Percentiles rank a stretch among this genome's conserved stretches.
Evolutionary conservation across 1,139 yeast species (phyloP).

Genomic region (Sugiyamaella xylanicola): DNA sequence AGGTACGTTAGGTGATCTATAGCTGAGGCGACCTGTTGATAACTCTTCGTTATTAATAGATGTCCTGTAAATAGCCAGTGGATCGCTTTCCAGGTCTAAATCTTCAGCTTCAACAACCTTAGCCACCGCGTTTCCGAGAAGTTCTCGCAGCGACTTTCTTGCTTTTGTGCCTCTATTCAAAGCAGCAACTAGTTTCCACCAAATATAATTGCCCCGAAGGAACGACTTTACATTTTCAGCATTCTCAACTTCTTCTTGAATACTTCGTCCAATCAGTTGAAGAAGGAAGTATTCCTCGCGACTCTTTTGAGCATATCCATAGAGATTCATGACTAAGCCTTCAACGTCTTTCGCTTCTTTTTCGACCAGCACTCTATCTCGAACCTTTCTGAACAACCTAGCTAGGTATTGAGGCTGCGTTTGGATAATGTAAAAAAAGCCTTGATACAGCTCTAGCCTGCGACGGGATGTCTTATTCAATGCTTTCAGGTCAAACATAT

Average conservation of each 20-base stretch:
- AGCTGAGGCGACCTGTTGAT: conserved; percentile 45
- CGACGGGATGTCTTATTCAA: conserved; percentile 47
- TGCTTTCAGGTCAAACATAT: conserved; percentile 45
- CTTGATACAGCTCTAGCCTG: conserved; percentile 65
- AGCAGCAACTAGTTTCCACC: conserved; percentile 55
- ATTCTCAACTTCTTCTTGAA: conserved; percentile 50
- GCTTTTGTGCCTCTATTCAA: conserved; percentile 64
- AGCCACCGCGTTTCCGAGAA: conserved; percentile 57
- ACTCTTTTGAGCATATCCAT: conserved; percentile 44
- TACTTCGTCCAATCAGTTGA: conserved; percentile 57
- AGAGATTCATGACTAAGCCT: conserved; percentile 53
- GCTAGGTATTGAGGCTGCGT: conserved; percentile 79
- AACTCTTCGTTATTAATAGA: conserved; percentile 54
- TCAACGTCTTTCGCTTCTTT: conserved; percentile 49
- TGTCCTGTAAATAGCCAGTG: conserved; percentile 55
- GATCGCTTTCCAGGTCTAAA: conserved; percentile 77
- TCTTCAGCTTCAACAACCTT: conserved; percentile 59
- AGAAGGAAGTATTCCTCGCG: conserved; percentile 78
- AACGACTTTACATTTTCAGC: conserved; percentile 35
- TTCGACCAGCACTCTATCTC: conserved; percentile 37
- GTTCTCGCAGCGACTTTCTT: conserved; percentile 53
- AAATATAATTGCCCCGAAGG: conserved; percentile 42
- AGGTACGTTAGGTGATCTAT: conserved; percentile 50
- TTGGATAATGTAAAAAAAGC: conserved; percentile 78
- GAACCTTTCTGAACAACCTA: conserved; percentile 49